Conservation (phyloP, 495 filamentous ascomycete genomes). For the Penicillium waksmanii region DNA sequence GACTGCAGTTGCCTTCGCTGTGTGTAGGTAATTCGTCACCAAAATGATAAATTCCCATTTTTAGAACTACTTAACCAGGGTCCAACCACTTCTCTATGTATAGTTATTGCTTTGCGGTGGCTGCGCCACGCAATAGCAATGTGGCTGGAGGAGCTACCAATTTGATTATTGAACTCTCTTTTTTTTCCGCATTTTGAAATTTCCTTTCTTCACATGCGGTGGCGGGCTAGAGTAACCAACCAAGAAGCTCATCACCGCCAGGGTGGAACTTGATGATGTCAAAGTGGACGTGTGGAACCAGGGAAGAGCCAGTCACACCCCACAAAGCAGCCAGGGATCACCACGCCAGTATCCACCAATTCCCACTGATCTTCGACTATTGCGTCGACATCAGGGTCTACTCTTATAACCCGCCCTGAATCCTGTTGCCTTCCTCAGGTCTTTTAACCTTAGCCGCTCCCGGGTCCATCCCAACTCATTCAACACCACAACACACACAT, state of each 20-base stretch:
- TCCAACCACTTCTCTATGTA: too few species aligned
- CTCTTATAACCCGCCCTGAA: conserved; percentile 26
- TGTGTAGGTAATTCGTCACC: not conserved
- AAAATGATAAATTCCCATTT: not conserved
- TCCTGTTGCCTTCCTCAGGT: conserved; percentile 30
- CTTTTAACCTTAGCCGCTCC: conserved; percentile 11
- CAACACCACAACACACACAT: not conserved
- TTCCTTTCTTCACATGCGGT: conserved; percentile 18
- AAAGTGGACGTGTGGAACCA: not conserved
- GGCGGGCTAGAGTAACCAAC: conserved; percentile 7
- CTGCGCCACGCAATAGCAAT: not conserved
- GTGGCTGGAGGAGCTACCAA: conserved; percentile 15
- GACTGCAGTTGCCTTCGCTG: not conserved
- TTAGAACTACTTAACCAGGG: too few species aligned
- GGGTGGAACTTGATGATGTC: not conserved
- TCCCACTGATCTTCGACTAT: conserved; percentile 36
- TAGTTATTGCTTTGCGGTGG: not conserved
- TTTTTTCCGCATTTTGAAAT: not conserved
- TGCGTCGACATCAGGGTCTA: conserved; percentile 18
- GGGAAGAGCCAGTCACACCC: not conserved
- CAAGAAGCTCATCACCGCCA: not conserved
- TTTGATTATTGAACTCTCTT: conserved; percentile 3
- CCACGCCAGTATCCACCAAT: conserved; percentile 27
- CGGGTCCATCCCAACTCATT: not conserved
- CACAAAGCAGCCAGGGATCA: conserved; percentile 20